These are phyloP conservation scores for Citrus reticulata DNA, from an alignment of 345 rosid species.

Conservation along the genomic window DNA sequence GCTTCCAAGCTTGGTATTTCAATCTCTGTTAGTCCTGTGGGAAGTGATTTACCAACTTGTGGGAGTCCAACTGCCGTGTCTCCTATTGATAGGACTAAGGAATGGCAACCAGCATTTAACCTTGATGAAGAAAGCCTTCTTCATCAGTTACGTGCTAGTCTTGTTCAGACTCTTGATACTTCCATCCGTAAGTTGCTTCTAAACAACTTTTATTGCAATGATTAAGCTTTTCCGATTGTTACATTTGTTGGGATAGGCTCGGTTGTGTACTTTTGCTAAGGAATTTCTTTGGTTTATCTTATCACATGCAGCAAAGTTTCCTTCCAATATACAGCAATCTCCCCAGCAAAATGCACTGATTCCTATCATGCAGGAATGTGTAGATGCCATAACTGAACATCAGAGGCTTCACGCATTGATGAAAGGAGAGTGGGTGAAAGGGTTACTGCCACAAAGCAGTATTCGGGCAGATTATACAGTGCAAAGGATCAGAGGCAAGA, in stretches of 20 bases:
- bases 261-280: slow-evolving; percentile 1
- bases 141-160: slow-evolving; percentile 70
- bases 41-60: slow-evolving; percentile 46
- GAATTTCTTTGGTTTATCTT: background rate
- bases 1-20: slow-evolving; percentile 75
- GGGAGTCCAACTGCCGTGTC: slow-evolving; percentile 46
- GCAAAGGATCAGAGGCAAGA: slow-evolving; percentile 68
- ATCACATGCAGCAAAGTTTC: slow-evolving; percentile 50
- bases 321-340: slow-evolving; percentile 51
- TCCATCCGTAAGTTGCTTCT: slow-evolving; percentile 47
- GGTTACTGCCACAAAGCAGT: slow-evolving; percentile 75
- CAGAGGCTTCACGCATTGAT: slow-evolving; percentile 80
- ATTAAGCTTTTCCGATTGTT: background rate
- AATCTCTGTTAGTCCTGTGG: slow-evolving; percentile 68
- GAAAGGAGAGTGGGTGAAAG: slow-evolving; percentile 96
- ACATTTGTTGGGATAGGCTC: background rate
- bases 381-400: slow-evolving; percentile 87
- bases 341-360: slow-evolving; percentile 64
- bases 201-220: background rate
- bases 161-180: slow-evolving; percentile 73
- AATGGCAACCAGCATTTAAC: slow-evolving; percentile 75
- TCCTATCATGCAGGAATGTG: slow-evolving; percentile 76
- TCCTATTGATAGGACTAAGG: slow-evolving; percentile 55
- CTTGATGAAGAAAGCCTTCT: slow-evolving; percentile 87
- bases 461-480: slow-evolving; percentile 70